Base-by-base conservation (phyloP, 2,329 filamentous ascomycete species). In the Sclerotinia sclerotiorum region DNA sequence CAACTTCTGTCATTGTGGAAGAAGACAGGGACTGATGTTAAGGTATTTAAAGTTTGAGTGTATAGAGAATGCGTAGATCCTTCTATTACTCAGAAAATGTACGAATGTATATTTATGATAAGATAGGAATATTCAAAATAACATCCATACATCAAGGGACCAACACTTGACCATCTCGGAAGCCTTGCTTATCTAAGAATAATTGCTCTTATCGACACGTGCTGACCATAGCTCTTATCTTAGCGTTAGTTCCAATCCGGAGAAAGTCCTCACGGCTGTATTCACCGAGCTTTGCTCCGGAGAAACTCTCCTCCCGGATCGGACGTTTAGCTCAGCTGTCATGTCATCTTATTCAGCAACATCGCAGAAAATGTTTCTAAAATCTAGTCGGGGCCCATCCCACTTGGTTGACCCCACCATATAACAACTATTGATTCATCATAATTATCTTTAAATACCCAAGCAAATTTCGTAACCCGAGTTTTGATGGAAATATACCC, bases 1-100 rank as follows among this genome's bases (percentile, higher is more conserved):
- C 71, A 32, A 75, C 66, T 66, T 77, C 73, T 8, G 73, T 73
- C 76, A 77, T 76, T 32, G 11, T 32, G 29, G 2, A 10, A 10
- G 2, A 24, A 21, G 32, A 42, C n/a, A 13, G 6, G 17, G 21
- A 19, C 6, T 15, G 19, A 19, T 11, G 19, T 17, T 1, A n/a
- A 17, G 17, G 13, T 13, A 8, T 24, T 5, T 13, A 21, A 6
- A 17, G 13, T 39, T 21, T 5, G 29, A 4, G 7, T 39, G 15
- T 39, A 3, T n/a, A 19, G 17, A 15, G 32, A 7, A 15, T 32
- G 21, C 15, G 21, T 8, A 27, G n/a, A 1, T 27, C 39, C 21
- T 35, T 19, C 1, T 2, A 17, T 15, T 44, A 55, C 17, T 19
- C 24, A 29, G 19, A 44, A 55, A 32, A 1, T 29, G 11, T 55